Base-by-base conservation (phyloP, 441 rosid genomes). In the Flueggea neowawraea region DNA sequence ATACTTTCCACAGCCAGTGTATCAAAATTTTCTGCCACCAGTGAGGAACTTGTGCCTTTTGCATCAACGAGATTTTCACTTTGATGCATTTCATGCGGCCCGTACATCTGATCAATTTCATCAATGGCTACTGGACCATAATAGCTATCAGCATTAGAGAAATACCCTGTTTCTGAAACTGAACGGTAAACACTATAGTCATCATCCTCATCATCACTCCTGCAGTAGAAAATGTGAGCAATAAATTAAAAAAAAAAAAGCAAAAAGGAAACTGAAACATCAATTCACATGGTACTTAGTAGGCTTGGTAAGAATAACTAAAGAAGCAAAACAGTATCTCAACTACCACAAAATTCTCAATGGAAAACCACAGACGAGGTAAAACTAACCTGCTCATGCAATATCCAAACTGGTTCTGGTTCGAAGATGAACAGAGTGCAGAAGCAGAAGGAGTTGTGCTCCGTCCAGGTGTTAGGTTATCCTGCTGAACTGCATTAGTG, bases 171-270 rank as follows among this genome's bases (percentile, higher is more conserved):
- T 59, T 78, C 88, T 44, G 76, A 57, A 82, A 79, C 89, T 77
- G 79, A 78, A 57, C 54, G 84, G 76, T 76, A 80, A 50, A 60
- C 68, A 62, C 82, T 75, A 62, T 75, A 80, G 45, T 82, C 91
- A 49, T 88, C 89, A 69, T 82, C 95, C 52, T 90, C 90, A 52
- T 88, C 89, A 60, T 90, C 90, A 72, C 85, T 85, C 89, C 96
- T 85, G 62, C 60, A 73, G 66, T 52, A 63, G 54, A 59, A 51
- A 12, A 60, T 50, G 50, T 10, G 14, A 47, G 50, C 12, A 9
- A 12, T 47, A 12, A 47, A 47, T 47, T 47, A 69, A 63, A 61
- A 47, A 45, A 48, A 62, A 48, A 63, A 69, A 55, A 15, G 43
- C 61, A 12, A 56, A 51, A 56, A 45, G 50, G n/a, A 11, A 47